Percentiles rank a stretch among this genome's conserved stretches.
These are phyloP conservation scores for Glebionis coronaria DNA, from an alignment of 129 eudicot genomes.

Conservation along the genomic window DNA sequence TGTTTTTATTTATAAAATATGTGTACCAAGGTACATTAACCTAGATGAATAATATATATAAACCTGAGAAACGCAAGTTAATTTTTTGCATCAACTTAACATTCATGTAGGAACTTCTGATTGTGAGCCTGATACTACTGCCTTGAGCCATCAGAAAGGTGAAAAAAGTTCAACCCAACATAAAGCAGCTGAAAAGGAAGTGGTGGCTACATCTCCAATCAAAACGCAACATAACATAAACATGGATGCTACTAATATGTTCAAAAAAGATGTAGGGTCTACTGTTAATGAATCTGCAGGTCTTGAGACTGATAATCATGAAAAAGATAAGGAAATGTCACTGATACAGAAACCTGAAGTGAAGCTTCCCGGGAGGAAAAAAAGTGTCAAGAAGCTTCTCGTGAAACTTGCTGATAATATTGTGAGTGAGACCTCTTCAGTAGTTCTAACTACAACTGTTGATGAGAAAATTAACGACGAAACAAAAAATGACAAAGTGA, in stretches of 20 bases:
- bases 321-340: constrained; percentile 11
- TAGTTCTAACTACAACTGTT: constrained; percentile 15
- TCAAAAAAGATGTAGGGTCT: constrained; percentile 8
- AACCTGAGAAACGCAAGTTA: background rate
- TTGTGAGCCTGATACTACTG: too few species aligned
- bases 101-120: constrained; percentile 30
- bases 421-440: constrained; percentile 17
- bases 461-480: constrained; percentile 18
- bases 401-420: constrained; percentile 17
- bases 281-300: constrained; percentile 5
- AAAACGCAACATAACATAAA: constrained; percentile 12
- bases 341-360: background rate
- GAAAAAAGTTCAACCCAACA: too few species aligned
- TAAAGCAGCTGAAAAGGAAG: too few species aligned
- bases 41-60: background rate
- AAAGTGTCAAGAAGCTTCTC: constrained; percentile 22
- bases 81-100: background rate
- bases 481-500: background rate
- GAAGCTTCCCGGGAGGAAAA: constrained; percentile 8
- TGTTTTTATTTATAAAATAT: background rate
- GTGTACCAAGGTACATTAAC: constrained; percentile 1
- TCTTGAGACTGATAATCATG: constrained; percentile 19
- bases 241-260: constrained; percentile 17
- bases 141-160: too few species aligned
- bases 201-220: too few species aligned